Percentiles rank a stretch among this genome's conserved stretches.
These are phyloP conservation scores for Calonectria henricotiae DNA, from an alignment of 2,329 filamentous ascomycete species.

Conservation along the genomic window DNA sequence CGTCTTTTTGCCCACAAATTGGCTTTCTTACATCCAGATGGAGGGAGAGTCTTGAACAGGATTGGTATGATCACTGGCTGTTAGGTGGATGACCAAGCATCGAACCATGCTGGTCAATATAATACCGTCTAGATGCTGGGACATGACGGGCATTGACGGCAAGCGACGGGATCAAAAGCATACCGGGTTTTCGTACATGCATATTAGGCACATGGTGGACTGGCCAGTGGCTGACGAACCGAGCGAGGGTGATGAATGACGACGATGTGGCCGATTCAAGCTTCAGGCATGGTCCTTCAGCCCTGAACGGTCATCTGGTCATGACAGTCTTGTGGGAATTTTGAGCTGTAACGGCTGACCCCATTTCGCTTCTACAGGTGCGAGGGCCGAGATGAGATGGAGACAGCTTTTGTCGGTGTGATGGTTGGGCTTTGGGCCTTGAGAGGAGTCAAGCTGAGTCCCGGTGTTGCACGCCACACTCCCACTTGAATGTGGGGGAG, in stretches of 20 bases:
- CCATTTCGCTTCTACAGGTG: constrained; percentile 24
- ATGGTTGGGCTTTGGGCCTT: constrained; percentile 4
- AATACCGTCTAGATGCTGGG: constrained; percentile 25
- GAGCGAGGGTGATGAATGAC: constrained; percentile 23
- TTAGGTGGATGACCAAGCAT: constrained; percentile 31
- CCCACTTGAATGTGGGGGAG: constrained; percentile 25
- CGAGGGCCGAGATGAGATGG: constrained; percentile 31
- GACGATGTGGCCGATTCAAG: constrained; percentile 23
- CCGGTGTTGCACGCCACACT: constrained; percentile 17
- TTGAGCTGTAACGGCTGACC: constrained; percentile 18
- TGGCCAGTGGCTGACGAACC: constrained; percentile 19
- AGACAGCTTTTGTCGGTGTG: constrained; percentile 30
- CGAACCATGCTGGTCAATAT: constrained; percentile 32
- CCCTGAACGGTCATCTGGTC: constrained; percentile 9
- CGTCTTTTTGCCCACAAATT: constrained; percentile 7
- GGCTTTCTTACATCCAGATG: constrained; percentile 27
- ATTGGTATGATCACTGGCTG: constrained; percentile 27
- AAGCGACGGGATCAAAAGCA: constrained; percentile 14
- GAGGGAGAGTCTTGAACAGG: constrained; percentile 29
- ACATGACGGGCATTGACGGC: constrained; percentile 9
- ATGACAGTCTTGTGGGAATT: constrained; percentile 26
- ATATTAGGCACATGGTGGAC: constrained; percentile 15
- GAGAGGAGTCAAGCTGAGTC: constrained; percentile 14
- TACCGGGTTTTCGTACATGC: constrained; percentile 11
- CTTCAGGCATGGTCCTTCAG: constrained; percentile 12